Evolutionary conservation across 345 rosid species (phyloP).

Genomic region (Populus pruinosa): DNA sequence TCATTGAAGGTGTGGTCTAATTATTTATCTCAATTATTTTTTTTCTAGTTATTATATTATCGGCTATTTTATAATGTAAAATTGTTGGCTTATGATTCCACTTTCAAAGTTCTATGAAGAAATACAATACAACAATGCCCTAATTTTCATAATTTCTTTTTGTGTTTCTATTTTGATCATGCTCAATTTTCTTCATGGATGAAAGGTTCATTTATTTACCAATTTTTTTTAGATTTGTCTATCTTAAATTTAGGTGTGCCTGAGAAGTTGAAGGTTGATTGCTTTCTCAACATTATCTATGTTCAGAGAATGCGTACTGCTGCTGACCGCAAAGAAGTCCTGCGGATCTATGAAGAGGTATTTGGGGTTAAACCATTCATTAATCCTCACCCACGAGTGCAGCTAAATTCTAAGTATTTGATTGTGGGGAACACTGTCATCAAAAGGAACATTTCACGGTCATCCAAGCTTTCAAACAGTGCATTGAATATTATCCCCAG

Average conservation of each 20-base stretch:
- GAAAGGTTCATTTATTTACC: too few relatives aligned
- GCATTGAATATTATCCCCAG: constrained; percentile 68
- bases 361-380: constrained; percentile 60
- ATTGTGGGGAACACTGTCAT: constrained; percentile 65
- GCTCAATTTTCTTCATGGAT: too few relatives aligned
- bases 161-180: too few relatives aligned
- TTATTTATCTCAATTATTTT: constrained; percentile 1
- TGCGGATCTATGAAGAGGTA: constrained; percentile 61
- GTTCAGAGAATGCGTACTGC: constrained; percentile 93
- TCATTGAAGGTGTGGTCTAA: constrained; percentile 55
- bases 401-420: constrained; percentile 52
- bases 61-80: not conserved
- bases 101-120: too few relatives aligned
- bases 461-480: constrained; percentile 35
- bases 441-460: constrained; percentile 47
- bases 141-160: too few relatives aligned
- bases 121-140: too few relatives aligned
- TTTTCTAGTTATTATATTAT: not conserved
- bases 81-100: too few relatives aligned
- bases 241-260: constrained; percentile 38
- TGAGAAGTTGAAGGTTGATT: constrained; percentile 32
- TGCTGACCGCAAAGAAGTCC: constrained; percentile 72
- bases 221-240: too few relatives aligned
- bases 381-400: constrained; percentile 80
- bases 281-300: constrained; percentile 75